Evolutionary conservation across 2,329 filamentous ascomycete genomes (phyloP).

Genomic region (Pleoardoris graminearum): DNA sequence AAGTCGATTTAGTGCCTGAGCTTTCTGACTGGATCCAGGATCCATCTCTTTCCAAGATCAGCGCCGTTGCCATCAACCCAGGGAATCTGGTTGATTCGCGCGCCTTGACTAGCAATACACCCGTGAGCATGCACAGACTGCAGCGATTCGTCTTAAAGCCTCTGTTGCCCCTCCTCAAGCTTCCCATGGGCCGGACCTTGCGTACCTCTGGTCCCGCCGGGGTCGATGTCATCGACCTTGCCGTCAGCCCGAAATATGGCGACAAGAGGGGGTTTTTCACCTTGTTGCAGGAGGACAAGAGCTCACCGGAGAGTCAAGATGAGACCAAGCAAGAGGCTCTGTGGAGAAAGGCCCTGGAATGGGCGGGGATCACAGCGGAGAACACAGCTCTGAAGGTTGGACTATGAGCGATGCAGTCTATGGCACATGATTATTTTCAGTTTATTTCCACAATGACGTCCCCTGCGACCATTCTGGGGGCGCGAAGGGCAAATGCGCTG

Average conservation of each 20-base stretch:
- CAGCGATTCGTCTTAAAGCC: not conserved
- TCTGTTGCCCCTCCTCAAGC: slow-evolving; percentile 18
- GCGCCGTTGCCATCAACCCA: slow-evolving; percentile 37
- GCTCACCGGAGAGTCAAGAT: slow-evolving; percentile 33
- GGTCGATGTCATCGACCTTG: slow-evolving; percentile 27
- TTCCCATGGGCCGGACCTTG: slow-evolving; percentile 34
- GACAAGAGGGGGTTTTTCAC: slow-evolving; percentile 39
- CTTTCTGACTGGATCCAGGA: not conserved
- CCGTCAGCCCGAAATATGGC: slow-evolving; percentile 21
- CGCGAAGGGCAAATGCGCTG: too few relatives aligned
- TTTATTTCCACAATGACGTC: too few relatives aligned
- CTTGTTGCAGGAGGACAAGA: slow-evolving; percentile 31
- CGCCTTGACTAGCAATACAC: slow-evolving; percentile 23
- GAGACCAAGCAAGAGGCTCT: slow-evolving; percentile 33
- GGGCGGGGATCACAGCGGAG: too few relatives aligned
- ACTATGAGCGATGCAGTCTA: too few relatives aligned
- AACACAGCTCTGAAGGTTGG: too few relatives aligned
- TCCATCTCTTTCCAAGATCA: slow-evolving; percentile 14
- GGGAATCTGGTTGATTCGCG: slow-evolving; percentile 39
- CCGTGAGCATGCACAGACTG: not conserved
- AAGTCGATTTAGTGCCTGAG: not conserved
- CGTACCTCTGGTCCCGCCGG: slow-evolving; percentile 34
- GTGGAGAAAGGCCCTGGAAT: slow-evolving; percentile 40
- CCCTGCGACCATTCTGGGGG: too few relatives aligned
- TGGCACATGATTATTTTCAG: too few relatives aligned